Evolutionary conservation across 768 basidiomycete species (phyloP), one percentile per base, ranked within the genome.

Genomic region (Termitomyces sp.): DNA sequence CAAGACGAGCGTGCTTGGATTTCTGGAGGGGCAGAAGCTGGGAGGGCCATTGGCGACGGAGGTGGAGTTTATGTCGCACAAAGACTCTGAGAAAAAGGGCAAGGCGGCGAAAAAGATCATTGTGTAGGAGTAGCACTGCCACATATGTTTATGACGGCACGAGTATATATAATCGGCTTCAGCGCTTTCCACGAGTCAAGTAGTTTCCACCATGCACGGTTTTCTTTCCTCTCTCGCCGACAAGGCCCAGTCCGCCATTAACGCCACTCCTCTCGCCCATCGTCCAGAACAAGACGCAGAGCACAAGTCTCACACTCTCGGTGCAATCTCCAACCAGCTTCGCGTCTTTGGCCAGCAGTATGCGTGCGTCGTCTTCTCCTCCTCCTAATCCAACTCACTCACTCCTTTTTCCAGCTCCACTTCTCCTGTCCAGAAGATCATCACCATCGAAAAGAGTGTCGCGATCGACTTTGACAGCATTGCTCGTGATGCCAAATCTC

Each of bases 1-100:
- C 81, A 99, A 99, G 78, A 85, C 78, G 50, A 83, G 73, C 55
- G 94, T 98, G 45, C 81, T 99, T 41, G 94, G 94, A 7, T 95
- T 87, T 69, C 51, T 73, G 3, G 87, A 92, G 62, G 67, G 73
- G n/a, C 82, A 84, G 69, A 87, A 85, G 73, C 74, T 95, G 52
- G 82, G 80, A 45, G 89, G 91, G 23, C 87, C 93, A n/a, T 78
- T 95, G 68, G 88, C 93, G 60, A 95, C 93, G 6, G 94, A 98
- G 75, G 92, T 97, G 33, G 91, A 95, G 75, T 98, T 94, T 70
- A 71, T 91, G 71, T 92, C 90, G 66, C 93, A 96, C 77, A 94
- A 94, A 73, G 94, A 96, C 72, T 88, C 88, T 62, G 93, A 95
- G 79, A 94, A 87, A 82, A 96, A 95, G 78, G 89, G 88, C 67